Percentiles rank a stretch among this genome's conserved stretches.
phyloP scores from a whole-genome alignment of 768 basidiomycete species.

The Cytidiella melzeri region DNA sequence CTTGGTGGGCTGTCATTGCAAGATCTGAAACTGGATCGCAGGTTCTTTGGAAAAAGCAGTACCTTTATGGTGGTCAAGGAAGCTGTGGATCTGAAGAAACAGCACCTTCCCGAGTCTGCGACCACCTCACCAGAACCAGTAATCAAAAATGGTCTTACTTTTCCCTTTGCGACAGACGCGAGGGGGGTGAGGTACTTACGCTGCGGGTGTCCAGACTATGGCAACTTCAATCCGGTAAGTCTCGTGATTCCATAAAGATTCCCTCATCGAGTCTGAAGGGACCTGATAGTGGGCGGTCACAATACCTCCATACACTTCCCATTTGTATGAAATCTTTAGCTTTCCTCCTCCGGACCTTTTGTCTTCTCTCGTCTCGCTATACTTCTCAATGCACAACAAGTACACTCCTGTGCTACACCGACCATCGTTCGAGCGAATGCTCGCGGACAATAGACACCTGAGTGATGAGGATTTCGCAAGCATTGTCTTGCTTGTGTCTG shows the following conservation, averaged over 20 bases:
- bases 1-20: not conserved
- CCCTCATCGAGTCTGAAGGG: not conserved
- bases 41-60: constrained; percentile 10
- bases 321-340: not conserved
- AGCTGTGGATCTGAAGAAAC: constrained; percentile 6
- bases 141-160: not conserved
- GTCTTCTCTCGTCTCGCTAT: not conserved
- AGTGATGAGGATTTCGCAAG: constrained; percentile 37
- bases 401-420: constrained; percentile 40
- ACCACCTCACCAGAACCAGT: not conserved
- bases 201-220: constrained; percentile 6
- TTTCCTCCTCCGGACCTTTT: constrained; percentile 4
- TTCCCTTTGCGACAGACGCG: not conserved
- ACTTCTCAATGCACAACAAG: constrained; percentile 6
- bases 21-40: not conserved
- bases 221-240: constrained; percentile 1
- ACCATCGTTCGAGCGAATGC: constrained; percentile 35
- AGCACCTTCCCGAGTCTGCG: not conserved
- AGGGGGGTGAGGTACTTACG: not conserved
- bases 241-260: too few species aligned
- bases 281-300: not conserved
- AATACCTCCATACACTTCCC: not conserved
- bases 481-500: constrained; percentile 45
- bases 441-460: constrained; percentile 33
- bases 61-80: constrained; percentile 1